phyloP scores from a whole-genome alignment of 805 yeast species.

The Wickerhamiella australiensis region DNA sequence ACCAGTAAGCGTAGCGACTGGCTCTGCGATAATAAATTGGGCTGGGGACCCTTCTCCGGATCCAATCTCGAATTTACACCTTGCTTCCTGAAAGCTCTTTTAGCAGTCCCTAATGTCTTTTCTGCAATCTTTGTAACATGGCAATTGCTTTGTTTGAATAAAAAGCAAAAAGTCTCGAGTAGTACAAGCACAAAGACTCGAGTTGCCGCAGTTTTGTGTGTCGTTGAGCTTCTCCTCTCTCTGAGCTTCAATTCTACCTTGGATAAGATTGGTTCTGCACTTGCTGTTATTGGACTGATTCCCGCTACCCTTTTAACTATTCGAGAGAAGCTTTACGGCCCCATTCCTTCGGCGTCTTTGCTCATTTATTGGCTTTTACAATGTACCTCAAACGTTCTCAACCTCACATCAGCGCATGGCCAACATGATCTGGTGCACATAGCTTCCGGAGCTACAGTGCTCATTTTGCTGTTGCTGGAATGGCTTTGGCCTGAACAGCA shows the following conservation, averaged over 20 bases:
- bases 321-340: conserved; percentile 56
- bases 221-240: neutral
- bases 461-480: conserved; percentile 38
- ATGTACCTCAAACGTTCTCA: conserved; percentile 37
- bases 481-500: conserved; percentile 26
- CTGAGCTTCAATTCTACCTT: conserved; percentile 8
- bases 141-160: neutral
- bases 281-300: conserved; percentile 34
- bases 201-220: neutral
- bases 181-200: neutral
- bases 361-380: conserved; percentile 66
- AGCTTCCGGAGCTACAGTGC: conserved; percentile 31
- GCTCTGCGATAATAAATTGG: conserved; percentile 4
- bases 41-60: conserved; percentile 12
- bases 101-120: neutral
- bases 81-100: conserved; percentile 1
- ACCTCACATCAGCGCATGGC: conserved; percentile 19
- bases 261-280: conserved; percentile 30
- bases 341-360: conserved; percentile 53
- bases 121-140: neutral
- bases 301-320: conserved; percentile 51
- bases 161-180: neutral
- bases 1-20: neutral
- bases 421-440: conserved; percentile 24
- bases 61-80: conserved; percentile 8